A percentile compares a stretch with the other conserved stretches of the same genome.
These are phyloP conservation scores for Phlebiopsis gigantea DNA, from an alignment of 768 basidiomycete species.

Conservation along the genomic window DNA sequence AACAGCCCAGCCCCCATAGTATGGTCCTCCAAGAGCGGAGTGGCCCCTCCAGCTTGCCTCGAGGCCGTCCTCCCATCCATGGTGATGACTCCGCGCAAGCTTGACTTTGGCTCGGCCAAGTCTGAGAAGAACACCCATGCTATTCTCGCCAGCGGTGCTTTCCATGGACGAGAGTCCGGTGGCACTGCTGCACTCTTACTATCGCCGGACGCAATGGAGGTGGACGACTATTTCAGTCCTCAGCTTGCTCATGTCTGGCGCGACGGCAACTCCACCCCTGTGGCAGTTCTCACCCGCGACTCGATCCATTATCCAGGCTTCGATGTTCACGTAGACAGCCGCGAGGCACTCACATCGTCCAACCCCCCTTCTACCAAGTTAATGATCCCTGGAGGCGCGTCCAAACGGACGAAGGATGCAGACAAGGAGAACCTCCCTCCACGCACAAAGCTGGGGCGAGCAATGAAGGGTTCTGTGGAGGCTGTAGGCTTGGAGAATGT, in stretches of 20 bases:
- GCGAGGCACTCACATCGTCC: constrained; percentile 9
- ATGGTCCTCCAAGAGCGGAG: constrained; percentile 35
- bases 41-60: constrained; percentile 34
- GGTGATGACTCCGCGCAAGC: constrained; percentile 43
- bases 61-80: constrained; percentile 38
- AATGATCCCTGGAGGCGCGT: neutral
- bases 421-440: constrained; percentile 54
- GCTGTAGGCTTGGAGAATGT: neutral
- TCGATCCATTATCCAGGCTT: constrained; percentile 71
- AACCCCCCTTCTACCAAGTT: neutral
- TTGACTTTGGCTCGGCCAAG: constrained; percentile 43
- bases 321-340: constrained; percentile 44
- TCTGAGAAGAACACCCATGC: neutral
- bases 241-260: neutral
- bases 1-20: constrained; percentile 32
- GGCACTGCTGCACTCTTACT: neutral
- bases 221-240: neutral
- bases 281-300: constrained; percentile 42
- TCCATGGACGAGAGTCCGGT: neutral
- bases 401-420: constrained; percentile 32
- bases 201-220: neutral
- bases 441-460: neutral
- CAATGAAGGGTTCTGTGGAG: neutral
- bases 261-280: constrained; percentile 17
- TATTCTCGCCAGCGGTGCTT: neutral